Base-by-base conservation (phyloP, 2,329 filamentous ascomycete species). In the Fusarium nematophilum region DNA sequence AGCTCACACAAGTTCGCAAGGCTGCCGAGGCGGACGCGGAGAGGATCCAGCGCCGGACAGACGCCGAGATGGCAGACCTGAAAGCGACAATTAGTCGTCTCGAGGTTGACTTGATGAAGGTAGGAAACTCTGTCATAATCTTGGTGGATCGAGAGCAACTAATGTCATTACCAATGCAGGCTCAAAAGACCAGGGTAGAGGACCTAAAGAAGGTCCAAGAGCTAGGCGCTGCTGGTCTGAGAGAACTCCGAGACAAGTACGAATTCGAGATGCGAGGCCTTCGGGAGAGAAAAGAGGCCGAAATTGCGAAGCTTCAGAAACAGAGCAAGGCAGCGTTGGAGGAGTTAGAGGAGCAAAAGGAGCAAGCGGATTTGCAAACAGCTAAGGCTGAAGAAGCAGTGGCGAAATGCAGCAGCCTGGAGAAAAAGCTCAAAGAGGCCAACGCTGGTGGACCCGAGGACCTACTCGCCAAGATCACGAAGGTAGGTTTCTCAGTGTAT, bases 21-120 rank as follows among this genome's bases (percentile, higher is more conserved):
- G 73, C 73, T 4, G 74, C 79, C 1, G 78, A 84, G 54, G 75
- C 77, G 3, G 84, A 87, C 49, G 69, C 76, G 1, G 81, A 85
- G 40, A 79, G 82, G 29, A 70, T 77, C 3, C 78, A 78, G 47
- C 76, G 79, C 23, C 76, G 82, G 34, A 73, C 75, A 21, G 88
- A 90, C 36, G 85, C 84, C 1, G 87, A 91, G 65, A 79, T 84
- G 45, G 82, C 85, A n/a, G 86, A 89, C 59, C 73, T 91, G 10
- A 83, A 83, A 66, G 82, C 81, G 18, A 87, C 80, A 2, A 81
- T 90, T 23, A 84, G 82, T 49, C 81, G 82, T 37, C 75, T 92
- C 13, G 84, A 90, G 70, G 83, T 85, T 27, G 84, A 87, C 63
- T 62, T 89, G 10, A 80, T 86, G 73, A 88, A 87, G 79, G 85